Evolutionary conservation across 768 basidiomycete genomes (phyloP), one percentile per base, ranked within the genome.

Genomic region (Chalciporus pseudorubinellus): DNA sequence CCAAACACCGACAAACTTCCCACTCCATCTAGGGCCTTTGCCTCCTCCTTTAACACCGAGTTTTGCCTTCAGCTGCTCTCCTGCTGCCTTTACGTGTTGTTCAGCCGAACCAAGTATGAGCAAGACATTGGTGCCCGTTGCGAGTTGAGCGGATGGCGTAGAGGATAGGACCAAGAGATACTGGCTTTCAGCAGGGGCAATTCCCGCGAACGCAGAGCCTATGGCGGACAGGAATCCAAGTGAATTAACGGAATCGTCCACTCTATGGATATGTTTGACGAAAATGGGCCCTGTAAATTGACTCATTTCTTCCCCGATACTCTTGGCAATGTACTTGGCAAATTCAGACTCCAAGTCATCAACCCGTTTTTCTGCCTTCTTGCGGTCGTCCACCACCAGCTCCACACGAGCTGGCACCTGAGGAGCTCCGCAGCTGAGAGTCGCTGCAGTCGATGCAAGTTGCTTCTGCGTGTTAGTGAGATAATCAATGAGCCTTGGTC

Each of bases 11-110:
- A 66, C 74, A 49, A 76, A 78, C 64, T 90, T 86, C 10, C 89
- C 89, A 54, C 88, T 89, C 85, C 89, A 91, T 58, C 78, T 80
- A 16, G 71, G 57, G 2, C 87, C 89, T 61, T 86, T 89, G 4
- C 89, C 88, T 11, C 90, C 90, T 7, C 90, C 90, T 70, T 85
- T 92, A 42, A 87, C 74, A 9, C 74, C 73, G 24, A 87, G 70
- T 56, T 77, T 82, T 5, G 68, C 62, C 64, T 81, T 88, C 39
- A 87, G 63, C 21, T 64, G 72, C 3, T 83, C 83, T 3, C 86
- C 85, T 2, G 69, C 70, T 54, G 70, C 73, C 66, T 84, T 87
- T 16, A 88, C 84, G 10, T 69, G 70, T 46, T 77, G 72, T 33
- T 83, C 83, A 24, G 83, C 80, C 4, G 78, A 77, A 1, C 87